A percentile compares a stretch with the other conserved stretches of the same genome.
Evolutionary conservation across 495 filamentous ascomycete genomes (phyloP).

Genomic region (Xylaria curta): DNA sequence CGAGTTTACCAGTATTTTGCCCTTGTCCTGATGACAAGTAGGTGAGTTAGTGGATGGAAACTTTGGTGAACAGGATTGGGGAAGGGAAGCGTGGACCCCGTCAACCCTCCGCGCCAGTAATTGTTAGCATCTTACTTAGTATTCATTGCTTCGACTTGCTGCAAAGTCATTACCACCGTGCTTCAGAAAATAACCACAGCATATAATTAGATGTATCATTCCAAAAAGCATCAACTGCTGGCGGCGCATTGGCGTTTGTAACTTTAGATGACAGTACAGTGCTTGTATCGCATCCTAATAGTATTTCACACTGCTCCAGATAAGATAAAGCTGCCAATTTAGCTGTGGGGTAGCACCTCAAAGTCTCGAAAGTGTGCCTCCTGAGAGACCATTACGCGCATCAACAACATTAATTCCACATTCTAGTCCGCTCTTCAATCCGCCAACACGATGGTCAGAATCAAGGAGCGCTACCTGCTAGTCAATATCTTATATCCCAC

Average conservation of each 20-base stretch:
- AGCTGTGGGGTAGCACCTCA: slow-evolving; percentile 9
- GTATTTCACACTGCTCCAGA: background rate
- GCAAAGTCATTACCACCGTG: background rate
- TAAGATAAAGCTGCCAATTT: slow-evolving; percentile 10
- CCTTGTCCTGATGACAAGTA: background rate
- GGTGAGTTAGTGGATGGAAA: background rate
- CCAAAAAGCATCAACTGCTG: background rate
- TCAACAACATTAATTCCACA: background rate
- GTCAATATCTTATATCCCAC: slow-evolving; percentile 89
- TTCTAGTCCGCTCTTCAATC: slow-evolving; percentile 4
- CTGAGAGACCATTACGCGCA: background rate
- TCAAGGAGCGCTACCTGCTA: slow-evolving; percentile 94
- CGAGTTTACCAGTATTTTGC: background rate
- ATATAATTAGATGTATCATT: background rate
- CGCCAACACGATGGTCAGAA: slow-evolving; percentile 80
- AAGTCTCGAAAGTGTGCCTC: no score
- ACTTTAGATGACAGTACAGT: background rate
- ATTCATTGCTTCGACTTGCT: background rate
- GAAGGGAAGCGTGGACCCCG: background rate
- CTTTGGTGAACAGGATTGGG: background rate
- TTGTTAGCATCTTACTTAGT: background rate
- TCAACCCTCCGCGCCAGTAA: background rate
- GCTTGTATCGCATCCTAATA: background rate
- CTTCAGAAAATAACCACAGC: background rate
- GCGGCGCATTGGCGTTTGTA: background rate